Conservation (phyloP, 2,329 filamentous ascomycete genomes). For the Aspergillus sp. region DNA sequence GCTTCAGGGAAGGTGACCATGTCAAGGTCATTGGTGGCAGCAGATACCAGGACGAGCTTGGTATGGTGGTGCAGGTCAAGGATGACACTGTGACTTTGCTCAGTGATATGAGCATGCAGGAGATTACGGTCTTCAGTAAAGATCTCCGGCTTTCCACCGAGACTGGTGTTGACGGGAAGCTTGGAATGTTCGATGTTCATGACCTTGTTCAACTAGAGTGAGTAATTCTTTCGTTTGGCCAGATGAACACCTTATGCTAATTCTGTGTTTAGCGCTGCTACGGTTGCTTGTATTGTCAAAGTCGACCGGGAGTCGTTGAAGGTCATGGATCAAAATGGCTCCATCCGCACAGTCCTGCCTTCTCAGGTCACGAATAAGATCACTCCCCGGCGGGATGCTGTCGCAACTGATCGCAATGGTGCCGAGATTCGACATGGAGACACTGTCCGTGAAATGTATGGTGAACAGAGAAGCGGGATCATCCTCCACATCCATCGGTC, state of each 20-base stretch:
- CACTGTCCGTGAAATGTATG: slow-evolving; percentile 81
- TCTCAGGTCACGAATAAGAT: slow-evolving; percentile 89
- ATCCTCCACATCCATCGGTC: slow-evolving; percentile 91
- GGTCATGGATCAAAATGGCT: slow-evolving; percentile 83
- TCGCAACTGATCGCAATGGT: slow-evolving; percentile 86
- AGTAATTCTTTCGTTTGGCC: slow-evolving; percentile 24
- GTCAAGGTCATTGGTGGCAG: slow-evolving; percentile 98
- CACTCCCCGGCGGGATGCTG: slow-evolving; percentile 69
- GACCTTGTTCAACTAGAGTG: slow-evolving; percentile 89
- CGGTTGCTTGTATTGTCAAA: slow-evolving; percentile 87
- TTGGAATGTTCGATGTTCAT: slow-evolving; percentile 86
- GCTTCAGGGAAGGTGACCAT: slow-evolving; percentile 88
- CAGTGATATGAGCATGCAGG: slow-evolving; percentile 83
- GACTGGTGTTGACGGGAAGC: slow-evolving; percentile 69
- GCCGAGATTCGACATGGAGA: slow-evolving; percentile 89
- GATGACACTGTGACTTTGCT: slow-evolving; percentile 89
- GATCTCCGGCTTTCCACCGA: slow-evolving; percentile 90
- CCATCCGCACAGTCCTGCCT: slow-evolving; percentile 71
- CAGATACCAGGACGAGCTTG: slow-evolving; percentile 87
- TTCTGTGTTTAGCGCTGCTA: slow-evolving; percentile 53
- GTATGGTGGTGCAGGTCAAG: slow-evolving; percentile 89
- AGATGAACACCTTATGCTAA: slow-evolving; percentile 18
- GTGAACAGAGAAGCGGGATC: slow-evolving; percentile 75
- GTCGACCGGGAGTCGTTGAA: slow-evolving; percentile 88
- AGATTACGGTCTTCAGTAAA: slow-evolving; percentile 97